Percentiles rank a stretch among this genome's conserved stretches.
Evolutionary conservation across 768 basidiomycete species (phyloP).

Genomic region (Pilatotrama ljubarskyi): DNA sequence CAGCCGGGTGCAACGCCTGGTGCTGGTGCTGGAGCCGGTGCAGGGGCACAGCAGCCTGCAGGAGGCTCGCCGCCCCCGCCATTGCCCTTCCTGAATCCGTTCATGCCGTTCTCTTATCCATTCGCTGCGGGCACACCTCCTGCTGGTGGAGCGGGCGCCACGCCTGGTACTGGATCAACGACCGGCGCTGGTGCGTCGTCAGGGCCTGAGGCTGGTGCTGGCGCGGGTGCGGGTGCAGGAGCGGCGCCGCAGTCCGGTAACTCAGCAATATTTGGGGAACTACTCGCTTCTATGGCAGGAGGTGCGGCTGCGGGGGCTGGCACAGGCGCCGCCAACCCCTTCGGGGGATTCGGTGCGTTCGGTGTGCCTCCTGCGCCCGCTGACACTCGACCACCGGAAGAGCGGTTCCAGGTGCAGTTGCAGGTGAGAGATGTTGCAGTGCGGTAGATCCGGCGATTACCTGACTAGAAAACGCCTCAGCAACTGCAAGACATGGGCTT

Average conservation of each 20-base stretch:
- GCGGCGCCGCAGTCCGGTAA: constrained; percentile 34
- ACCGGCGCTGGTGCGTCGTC: constrained; percentile 30
- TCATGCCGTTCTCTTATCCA: constrained; percentile 18
- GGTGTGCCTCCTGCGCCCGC: constrained; percentile 46
- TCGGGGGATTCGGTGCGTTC: constrained; percentile 28
- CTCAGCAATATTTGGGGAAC: constrained; percentile 46
- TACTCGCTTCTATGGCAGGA: constrained; percentile 37
- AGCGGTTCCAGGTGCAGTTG: constrained; percentile 86
- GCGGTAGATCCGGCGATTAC: not conserved
- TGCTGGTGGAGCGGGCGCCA: too few species aligned
- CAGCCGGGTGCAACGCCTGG: constrained; percentile 23
- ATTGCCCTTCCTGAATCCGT: not conserved
- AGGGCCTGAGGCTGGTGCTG: constrained; percentile 26
- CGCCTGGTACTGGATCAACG: constrained; percentile 24
- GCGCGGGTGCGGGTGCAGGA: constrained; percentile 23
- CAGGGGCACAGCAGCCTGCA: not conserved
- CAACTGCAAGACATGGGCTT: constrained; percentile 97
- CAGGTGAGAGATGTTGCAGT: constrained; percentile 48
- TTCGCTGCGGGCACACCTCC: constrained; percentile 10
- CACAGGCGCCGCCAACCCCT: constrained; percentile 31
- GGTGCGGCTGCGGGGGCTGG: constrained; percentile 27
- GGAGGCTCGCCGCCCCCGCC: constrained; percentile 13
- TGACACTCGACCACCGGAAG: constrained; percentile 81
- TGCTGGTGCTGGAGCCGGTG: constrained; percentile 19
- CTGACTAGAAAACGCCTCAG: constrained; percentile 35